Percentiles rank a stretch among this genome's conserved stretches.
These are phyloP conservation scores for Wickerhamiella sergipiensis DNA, from an alignment of 805 yeast genomes.

Conservation along the genomic window DNA sequence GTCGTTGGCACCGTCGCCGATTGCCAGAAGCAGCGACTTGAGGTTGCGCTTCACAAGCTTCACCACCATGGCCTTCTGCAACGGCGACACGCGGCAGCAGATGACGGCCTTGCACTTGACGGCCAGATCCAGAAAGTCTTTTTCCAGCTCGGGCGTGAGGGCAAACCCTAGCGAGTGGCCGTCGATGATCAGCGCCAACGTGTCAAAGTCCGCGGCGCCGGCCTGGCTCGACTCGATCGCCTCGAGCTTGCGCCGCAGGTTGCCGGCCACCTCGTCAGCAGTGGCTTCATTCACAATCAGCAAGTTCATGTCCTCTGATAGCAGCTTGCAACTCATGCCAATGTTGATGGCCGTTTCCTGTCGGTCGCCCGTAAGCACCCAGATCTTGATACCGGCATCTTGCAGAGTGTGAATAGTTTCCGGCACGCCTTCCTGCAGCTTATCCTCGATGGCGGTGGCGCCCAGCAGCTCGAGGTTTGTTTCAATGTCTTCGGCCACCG, in stretches of 20 bases:
- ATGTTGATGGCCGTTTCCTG: conserved; percentile 98
- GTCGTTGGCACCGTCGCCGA: conserved; percentile 99
- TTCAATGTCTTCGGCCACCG: conserved; percentile 82
- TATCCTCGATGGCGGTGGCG: conserved; percentile 97
- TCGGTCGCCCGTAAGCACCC: conserved; percentile 97
- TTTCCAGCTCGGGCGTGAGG: conserved; percentile 66
- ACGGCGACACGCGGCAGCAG: conserved; percentile 95
- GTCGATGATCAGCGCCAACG: conserved; percentile 83
- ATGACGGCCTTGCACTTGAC: conserved; percentile 87
- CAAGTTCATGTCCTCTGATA: conserved; percentile 92
- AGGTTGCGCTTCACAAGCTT: conserved; percentile 78
- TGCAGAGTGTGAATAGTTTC: conserved; percentile 92
- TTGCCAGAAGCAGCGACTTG: conserved; percentile 64
- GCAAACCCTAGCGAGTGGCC: conserved; percentile 87
- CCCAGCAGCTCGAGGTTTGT: conserved; percentile 68
- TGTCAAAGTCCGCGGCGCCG: conserved; percentile 54
- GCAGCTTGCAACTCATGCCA: conserved; percentile 92
- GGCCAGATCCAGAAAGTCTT: conserved; percentile 63
- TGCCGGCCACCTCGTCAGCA: conserved; percentile 60
- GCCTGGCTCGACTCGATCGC: conserved; percentile 51
- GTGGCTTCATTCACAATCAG: conserved; percentile 78
- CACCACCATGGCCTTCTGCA: conserved; percentile 93
- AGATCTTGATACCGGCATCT: conserved; percentile 89
- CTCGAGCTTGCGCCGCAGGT: conserved; percentile 57
- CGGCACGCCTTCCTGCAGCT: conserved; percentile 95